Conservation (phyloP, 306 rosid genomes). For the Quercus dentata region DNA sequence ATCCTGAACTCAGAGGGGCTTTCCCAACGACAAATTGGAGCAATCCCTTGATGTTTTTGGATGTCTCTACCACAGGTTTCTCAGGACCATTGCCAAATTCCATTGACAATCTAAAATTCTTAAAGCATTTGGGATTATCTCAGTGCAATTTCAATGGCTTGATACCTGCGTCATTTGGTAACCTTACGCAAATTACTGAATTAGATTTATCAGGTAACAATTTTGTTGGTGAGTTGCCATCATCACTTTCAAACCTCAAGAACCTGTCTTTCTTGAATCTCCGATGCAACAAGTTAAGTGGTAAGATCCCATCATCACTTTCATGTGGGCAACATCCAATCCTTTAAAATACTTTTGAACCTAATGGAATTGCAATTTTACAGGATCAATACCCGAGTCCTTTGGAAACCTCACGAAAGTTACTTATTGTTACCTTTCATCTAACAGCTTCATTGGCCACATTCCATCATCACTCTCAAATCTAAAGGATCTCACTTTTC, state of each 20-base stretch:
- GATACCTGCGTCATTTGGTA: background rate
- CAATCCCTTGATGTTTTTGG: background rate
- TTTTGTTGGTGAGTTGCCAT: too few species aligned
- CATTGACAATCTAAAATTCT: background rate
- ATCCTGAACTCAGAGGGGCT: background rate
- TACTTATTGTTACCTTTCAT: background rate
- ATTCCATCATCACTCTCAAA: conserved; percentile 3
- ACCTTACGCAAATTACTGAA: background rate
- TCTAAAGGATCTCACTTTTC: background rate
- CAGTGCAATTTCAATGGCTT: background rate
- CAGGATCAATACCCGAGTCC: background rate
- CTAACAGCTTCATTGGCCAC: conserved; percentile 8
- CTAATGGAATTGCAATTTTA: background rate
- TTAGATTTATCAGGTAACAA: background rate
- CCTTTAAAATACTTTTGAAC: too few species aligned
- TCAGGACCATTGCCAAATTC: conserved; percentile 12
- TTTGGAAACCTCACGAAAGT: conserved; percentile 23
- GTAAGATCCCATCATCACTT: too few species aligned
- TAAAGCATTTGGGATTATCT: background rate
- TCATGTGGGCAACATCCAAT: too few species aligned
- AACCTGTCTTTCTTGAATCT: too few species aligned
- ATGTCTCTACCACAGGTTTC: background rate
- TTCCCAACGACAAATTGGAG: conserved; percentile 9
- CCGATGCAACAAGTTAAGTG: too few species aligned
- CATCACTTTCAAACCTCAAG: too few species aligned